phyloP scores from a whole-genome alignment of 73 alveolate species.

The Stentor coeruleus region DNA sequence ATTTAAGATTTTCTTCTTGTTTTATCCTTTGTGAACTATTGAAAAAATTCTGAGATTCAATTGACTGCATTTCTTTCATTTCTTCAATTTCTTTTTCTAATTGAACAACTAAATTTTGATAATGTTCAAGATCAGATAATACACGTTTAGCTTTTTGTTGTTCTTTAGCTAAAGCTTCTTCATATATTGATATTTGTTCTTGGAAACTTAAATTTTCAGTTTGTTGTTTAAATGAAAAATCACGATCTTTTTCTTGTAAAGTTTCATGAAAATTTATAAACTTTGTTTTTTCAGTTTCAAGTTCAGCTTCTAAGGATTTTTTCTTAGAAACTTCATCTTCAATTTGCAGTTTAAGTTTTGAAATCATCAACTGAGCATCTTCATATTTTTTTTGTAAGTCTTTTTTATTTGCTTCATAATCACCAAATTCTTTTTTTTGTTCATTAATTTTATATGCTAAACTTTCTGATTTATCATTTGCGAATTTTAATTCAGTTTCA shows the following conservation, averaged over 20 bases:
- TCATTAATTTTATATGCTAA: background rate
- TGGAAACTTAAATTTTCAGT: background rate
- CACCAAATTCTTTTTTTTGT: background rate
- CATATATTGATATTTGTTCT: conserved; percentile 17
- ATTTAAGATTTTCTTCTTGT: conserved; percentile 2
- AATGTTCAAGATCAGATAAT: background rate
- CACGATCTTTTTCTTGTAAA: background rate
- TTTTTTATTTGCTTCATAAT: background rate
- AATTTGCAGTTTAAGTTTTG: background rate
- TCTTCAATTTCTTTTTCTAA: conserved; percentile 14
- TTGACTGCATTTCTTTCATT: background rate
- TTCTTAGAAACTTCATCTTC: background rate
- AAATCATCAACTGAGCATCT: background rate
- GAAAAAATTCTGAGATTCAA: conserved; percentile 9
- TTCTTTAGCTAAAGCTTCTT: background rate
- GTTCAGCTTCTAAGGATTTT: background rate
- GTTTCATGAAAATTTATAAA: background rate
- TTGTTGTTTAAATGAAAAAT: background rate
- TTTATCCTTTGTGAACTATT: background rate
- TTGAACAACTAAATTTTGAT: background rate
- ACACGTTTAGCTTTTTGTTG: background rate
- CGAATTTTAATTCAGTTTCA: background rate
- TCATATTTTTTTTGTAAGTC: background rate
- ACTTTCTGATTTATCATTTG: background rate
- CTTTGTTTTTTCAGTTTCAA: conserved; percentile 12